These are phyloP conservation scores for Biscogniauxia marginata DNA, from an alignment of 2,329 filamentous ascomycete genomes.

Conservation along the genomic window DNA sequence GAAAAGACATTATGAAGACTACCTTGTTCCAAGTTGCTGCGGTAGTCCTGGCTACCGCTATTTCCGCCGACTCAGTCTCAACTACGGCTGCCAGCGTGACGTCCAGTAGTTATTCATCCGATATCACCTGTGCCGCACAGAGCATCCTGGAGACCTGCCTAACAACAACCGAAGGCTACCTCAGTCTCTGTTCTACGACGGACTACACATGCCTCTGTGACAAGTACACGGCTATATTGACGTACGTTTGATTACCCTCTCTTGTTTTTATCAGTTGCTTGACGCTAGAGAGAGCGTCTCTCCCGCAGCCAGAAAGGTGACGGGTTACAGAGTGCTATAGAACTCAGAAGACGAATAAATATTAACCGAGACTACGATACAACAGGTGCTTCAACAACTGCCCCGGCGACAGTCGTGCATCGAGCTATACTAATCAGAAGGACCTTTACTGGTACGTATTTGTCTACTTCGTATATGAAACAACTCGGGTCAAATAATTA, in stretches of 20 bases:
- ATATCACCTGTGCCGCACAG: conserved; percentile 33
- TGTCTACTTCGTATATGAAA: not conserved
- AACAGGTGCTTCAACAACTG: conserved; percentile 63
- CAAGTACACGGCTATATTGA: conserved; percentile 51
- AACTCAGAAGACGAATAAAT: conserved; percentile 3
- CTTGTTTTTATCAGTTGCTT: not conserved
- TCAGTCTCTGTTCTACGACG: conserved; percentile 29
- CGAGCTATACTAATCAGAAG: conserved; percentile 23
- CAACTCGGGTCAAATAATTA: too few species aligned
- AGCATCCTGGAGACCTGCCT: conserved; percentile 39
- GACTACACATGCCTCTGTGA: conserved; percentile 54
- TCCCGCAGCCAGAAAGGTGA: too few species aligned
- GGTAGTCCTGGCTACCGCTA: conserved; percentile 27
- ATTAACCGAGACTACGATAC: not conserved
- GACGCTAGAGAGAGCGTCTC: too few species aligned
- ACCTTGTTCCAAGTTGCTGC: conserved; percentile 19
- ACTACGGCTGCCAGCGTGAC: conserved; percentile 12
- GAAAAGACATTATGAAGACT: conserved; percentile 23
- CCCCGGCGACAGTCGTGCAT: conserved; percentile 42
- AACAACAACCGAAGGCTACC: conserved; percentile 34
- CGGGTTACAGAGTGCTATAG: too few species aligned
- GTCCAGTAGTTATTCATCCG: conserved; percentile 4
- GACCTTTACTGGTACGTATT: conserved; percentile 30
- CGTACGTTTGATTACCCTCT: conserved; percentile 33
- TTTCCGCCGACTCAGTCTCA: conserved; percentile 19